A percentile compares a stretch with the other conserved stretches of the same genome.
These are phyloP conservation scores for Coemansia sp. DNA, from an alignment of 192 early-diverging fungal genomes.

Conservation along the genomic window DNA sequence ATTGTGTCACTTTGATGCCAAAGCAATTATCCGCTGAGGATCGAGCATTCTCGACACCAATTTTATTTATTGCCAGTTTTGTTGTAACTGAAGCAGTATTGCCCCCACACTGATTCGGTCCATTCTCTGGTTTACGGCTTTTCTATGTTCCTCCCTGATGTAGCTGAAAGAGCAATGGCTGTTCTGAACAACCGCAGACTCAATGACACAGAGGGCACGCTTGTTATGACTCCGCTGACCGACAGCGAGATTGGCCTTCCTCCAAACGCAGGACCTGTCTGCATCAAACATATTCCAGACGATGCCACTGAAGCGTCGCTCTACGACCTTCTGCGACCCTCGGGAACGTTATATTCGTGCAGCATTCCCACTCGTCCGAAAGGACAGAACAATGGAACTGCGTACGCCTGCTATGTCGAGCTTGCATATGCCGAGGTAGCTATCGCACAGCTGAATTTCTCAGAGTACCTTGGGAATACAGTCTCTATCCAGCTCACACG, in stretches of 20 bases:
- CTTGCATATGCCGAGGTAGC: slow-evolving; percentile 29
- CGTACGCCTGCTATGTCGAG: slow-evolving; percentile 47
- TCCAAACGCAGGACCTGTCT: slow-evolving; percentile 32
- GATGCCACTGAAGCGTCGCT: slow-evolving; percentile 35
- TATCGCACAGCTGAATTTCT: slow-evolving; percentile 49
- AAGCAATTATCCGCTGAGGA: background rate
- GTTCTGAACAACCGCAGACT: slow-evolving; percentile 37
- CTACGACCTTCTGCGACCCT: slow-evolving; percentile 49
- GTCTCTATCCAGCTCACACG: slow-evolving; percentile 34
- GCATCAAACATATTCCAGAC: slow-evolving; percentile 52
- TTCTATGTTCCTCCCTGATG: slow-evolving; percentile 6
- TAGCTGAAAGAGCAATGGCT: slow-evolving; percentile 54
- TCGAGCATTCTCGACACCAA: background rate
- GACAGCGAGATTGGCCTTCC: slow-evolving; percentile 33
- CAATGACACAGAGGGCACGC: slow-evolving; percentile 31
- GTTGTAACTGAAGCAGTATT: no score
- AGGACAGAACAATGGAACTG: slow-evolving; percentile 20
- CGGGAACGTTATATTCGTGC: slow-evolving; percentile 52
- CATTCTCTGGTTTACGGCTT: slow-evolving; percentile 9
- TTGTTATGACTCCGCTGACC: slow-evolving; percentile 43
- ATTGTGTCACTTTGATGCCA: no score
- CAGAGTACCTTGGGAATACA: slow-evolving; percentile 43
- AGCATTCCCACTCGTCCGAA: slow-evolving; percentile 22
- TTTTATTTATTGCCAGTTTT: background rate
- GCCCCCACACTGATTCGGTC: background rate